Conservation (phyloP, 2,329 filamentous ascomycete genomes). For the Diaporthe destruens region DNA sequence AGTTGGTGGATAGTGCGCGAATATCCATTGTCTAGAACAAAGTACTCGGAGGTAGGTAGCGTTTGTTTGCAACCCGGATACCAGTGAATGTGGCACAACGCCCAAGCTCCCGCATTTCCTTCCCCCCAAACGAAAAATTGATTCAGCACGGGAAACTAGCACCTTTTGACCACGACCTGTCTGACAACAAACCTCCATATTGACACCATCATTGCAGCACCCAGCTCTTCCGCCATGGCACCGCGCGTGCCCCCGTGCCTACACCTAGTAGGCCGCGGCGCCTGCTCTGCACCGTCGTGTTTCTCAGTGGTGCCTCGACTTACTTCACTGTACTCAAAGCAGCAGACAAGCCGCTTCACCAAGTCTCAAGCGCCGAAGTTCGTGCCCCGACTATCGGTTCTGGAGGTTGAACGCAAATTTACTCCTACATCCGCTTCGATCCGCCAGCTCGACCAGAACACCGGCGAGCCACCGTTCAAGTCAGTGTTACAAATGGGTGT, state of each 20-base stretch:
- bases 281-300: background rate
- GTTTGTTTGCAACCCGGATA: no score
- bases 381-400: background rate
- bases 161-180: no score
- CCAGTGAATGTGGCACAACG: no score
- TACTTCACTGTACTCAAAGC: background rate
- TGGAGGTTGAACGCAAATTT: slow-evolving; percentile 27
- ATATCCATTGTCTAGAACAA: no score
- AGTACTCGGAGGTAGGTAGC: no score
- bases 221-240: background rate
- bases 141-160: no score
- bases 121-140: no score
- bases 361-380: background rate
- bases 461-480: slow-evolving; percentile 10
- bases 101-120: no score
- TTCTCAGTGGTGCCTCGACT: background rate
- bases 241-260: background rate
- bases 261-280: background rate
- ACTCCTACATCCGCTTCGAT: slow-evolving; percentile 7
- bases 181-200: no score
- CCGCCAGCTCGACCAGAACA: slow-evolving; percentile 12
- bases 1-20: no score
- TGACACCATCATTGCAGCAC: background rate
- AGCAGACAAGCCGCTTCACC: background rate
- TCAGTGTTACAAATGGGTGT: background rate